These are phyloP conservation scores for Strigomonas galati DNA, from an alignment of 208 protist genomes.

Conservation along the genomic window DNA sequence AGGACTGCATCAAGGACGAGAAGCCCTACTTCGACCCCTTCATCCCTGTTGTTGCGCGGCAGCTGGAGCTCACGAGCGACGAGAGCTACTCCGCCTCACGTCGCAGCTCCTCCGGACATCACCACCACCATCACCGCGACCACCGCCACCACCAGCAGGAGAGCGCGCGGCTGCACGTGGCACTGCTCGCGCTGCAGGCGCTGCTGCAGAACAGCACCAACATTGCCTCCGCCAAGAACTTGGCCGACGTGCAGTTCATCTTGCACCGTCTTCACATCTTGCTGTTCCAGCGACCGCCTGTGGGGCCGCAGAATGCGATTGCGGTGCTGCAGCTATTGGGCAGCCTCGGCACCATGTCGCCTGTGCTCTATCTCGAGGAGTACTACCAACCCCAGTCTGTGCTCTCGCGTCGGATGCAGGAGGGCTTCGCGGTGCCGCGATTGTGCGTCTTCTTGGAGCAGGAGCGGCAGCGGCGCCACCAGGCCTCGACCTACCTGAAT, in stretches of 20 bases:
- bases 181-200: conserved; percentile 57
- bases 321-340: conserved; percentile 69
- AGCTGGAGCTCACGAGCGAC: conserved; percentile 57
- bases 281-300: conserved; percentile 70
- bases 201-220: conserved; percentile 56
- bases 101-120: too few relatives aligned
- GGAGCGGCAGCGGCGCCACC: not conserved
- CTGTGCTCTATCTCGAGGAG: conserved; percentile 24
- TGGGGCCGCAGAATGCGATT: conserved; percentile 60
- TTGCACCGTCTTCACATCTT: conserved; percentile 59
- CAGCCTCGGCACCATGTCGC: conserved; percentile 75
- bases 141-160: not conserved
- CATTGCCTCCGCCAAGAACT: conserved; percentile 17
- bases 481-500: not conserved
- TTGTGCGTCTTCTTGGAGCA: not conserved
- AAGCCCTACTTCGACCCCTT: conserved; percentile 60
- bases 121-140: not conserved
- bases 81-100: conserved; percentile 45
- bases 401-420: not conserved
- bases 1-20: conserved; percentile 61
- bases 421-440: conserved; percentile 9
- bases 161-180: conserved; percentile 35
- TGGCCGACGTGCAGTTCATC: conserved; percentile 33
- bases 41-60: conserved; percentile 47
- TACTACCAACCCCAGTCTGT: conserved; percentile 15